Conservation (phyloP, 116 monocot genomes). For the Posidonia oceanica region DNA sequence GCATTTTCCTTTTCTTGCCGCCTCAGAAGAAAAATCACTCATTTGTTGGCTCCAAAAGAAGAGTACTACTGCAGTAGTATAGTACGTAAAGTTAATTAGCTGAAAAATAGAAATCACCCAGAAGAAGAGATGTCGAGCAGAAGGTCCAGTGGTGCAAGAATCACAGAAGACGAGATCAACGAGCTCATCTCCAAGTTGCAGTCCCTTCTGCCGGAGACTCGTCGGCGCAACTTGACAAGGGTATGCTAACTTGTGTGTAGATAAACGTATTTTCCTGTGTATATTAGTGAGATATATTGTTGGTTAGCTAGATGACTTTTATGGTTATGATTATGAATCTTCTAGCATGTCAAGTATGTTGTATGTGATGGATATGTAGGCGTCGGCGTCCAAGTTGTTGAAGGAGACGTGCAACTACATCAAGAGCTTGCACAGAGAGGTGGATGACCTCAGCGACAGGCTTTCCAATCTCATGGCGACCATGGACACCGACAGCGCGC, state of each 20-base stretch:
- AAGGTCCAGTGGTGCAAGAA: slow-evolving; percentile 21
- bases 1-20: too few relatives aligned
- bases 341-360: too few relatives aligned
- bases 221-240: slow-evolving; percentile 45
- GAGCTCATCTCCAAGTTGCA: slow-evolving; percentile 94
- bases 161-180: slow-evolving; percentile 66
- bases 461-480: slow-evolving; percentile 52
- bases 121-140: slow-evolving; percentile 46
- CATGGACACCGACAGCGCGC: slow-evolving; percentile 38
- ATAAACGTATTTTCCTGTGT: too few relatives aligned
- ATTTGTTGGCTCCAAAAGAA: too few relatives aligned
- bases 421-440: slow-evolving; percentile 61
- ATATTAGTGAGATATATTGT: too few relatives aligned
- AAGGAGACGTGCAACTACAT: slow-evolving; percentile 89
- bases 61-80: too few relatives aligned
- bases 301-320: too few relatives aligned
- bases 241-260: slow-evolving; percentile 13
- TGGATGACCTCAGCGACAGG: slow-evolving; percentile 70
- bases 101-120: too few relatives aligned
- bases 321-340: too few relatives aligned
- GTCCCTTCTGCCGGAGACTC: slow-evolving; percentile 71
- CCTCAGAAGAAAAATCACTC: too few relatives aligned
- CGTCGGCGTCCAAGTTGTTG: slow-evolving; percentile 41
- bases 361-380: slow-evolving; percentile 21
- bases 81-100: too few relatives aligned